Base-by-base conservation (phyloP, 2,329 filamentous ascomycete species). In the Fusarium scirpi region DNA sequence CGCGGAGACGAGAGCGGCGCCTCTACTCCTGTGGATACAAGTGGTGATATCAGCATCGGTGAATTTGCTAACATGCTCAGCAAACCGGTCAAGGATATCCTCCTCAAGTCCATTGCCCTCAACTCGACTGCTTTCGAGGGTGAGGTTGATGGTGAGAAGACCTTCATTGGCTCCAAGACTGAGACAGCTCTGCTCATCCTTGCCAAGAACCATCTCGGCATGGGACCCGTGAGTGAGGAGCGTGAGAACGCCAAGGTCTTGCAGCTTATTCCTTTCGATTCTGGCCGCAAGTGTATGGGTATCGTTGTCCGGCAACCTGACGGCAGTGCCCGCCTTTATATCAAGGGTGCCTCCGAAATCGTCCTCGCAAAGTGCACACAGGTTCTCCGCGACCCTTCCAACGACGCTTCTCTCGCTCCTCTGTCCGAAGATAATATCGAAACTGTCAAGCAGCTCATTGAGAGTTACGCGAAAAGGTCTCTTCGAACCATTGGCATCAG, bases 401-500 rank as follows among this genome's bases (percentile, higher is more conserved):
- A 72, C 22, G 84, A 85, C 70, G 75, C 80, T 32, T 79, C 83
- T 4, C 73, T 81, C n/a, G 69, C 80, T 1, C 69, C 82, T 1
- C 78, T 91, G 67, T 85, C 84, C 13, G 78, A 82, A 25, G 85
- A 87, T 46, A 87, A 90, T 70, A 82, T 83, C 55, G 80, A 86
- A 66, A 85, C 81, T 10, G 78, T 97, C 68, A 87, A 88, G 70
- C 82, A 85, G 24, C 84, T 94, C 49, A 97, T 97, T 72, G 89
- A 90, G 67, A 87, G 85, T 48, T 97, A 97, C 77, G 94, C 94
- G 12, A 89, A 87, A 27, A 87, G 91, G 20, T 97, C 94, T 10
- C 85, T 97, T 32, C 89, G 94, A 68, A 97, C 94, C 2, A 97
- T 97, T 72, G 93, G 91, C 45, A 87, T 97, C 69, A 85, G 94